Conservation (phyloP, 2,329 filamentous ascomycete genomes). For the Colletotrichum camelliae region DNA sequence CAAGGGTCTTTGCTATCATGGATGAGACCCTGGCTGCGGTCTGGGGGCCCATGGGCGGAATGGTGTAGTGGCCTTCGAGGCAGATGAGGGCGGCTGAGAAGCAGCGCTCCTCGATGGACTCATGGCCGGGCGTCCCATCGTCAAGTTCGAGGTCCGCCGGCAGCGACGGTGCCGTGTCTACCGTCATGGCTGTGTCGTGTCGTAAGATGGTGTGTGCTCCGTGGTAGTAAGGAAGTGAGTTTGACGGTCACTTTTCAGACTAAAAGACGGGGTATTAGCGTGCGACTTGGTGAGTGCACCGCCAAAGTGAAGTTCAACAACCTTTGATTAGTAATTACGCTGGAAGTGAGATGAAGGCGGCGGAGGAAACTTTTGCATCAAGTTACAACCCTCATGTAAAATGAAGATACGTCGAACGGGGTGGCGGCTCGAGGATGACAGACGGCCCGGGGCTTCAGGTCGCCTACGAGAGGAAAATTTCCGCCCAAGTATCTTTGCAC, state of each 20-base stretch:
- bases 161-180: slow-evolving; percentile 13
- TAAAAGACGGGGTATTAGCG: neutral
- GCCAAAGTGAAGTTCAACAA: neutral
- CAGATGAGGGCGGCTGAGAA: slow-evolving; percentile 66
- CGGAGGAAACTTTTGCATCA: neutral
- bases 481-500: slow-evolving; percentile 13
- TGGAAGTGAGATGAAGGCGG: neutral
- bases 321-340: neutral
- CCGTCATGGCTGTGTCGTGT: slow-evolving; percentile 13
- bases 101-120: slow-evolving; percentile 68
- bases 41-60: slow-evolving; percentile 61
- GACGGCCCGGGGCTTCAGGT: neutral
- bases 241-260: neutral
- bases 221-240: neutral
- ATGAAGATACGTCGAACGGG: neutral
- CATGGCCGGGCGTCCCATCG: slow-evolving; percentile 32
- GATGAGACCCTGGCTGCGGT: slow-evolving; percentile 60
- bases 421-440: slow-evolving; percentile 7
- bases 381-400: neutral
- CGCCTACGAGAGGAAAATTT: slow-evolving; percentile 18
- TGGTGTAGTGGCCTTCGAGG: slow-evolving; percentile 66
- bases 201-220: neutral
- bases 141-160: slow-evolving; percentile 17
- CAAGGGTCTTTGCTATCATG: slow-evolving; percentile 65
- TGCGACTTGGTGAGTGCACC: neutral